Conservation (phyloP, 1,284 basidiomycete species). For the Gymnopus androsaceus region DNA sequence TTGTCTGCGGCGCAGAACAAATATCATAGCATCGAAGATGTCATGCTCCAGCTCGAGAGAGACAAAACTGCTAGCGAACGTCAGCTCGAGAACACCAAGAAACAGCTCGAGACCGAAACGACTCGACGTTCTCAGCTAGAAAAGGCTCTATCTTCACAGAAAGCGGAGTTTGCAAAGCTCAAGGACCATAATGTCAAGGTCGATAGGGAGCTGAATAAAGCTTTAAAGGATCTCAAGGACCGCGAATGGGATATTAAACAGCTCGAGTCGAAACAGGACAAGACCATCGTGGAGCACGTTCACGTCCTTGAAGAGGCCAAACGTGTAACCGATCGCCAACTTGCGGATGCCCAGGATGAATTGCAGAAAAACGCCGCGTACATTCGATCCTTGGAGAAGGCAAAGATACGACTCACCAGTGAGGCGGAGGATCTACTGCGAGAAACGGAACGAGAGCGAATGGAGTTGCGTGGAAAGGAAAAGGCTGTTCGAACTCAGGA, state of each 20-base stretch:
- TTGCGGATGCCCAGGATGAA: conserved; percentile 80
- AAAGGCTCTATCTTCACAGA: conserved; percentile 63
- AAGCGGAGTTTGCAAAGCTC: conserved; percentile 67
- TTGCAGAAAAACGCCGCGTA: conserved; percentile 74
- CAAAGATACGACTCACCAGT: conserved; percentile 71
- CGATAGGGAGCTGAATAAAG: conserved; percentile 81
- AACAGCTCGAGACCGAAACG: conserved; percentile 71
- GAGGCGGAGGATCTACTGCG: conserved; percentile 87
- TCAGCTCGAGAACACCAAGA: conserved; percentile 68
- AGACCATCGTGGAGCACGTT: conserved; percentile 98
- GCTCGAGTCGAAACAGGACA: conserved; percentile 87
- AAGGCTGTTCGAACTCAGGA: conserved; percentile 61
- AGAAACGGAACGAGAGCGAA: conserved; percentile 75
- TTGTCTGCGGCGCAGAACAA: conserved; percentile 72
- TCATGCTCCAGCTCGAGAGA: conserved; percentile 79
- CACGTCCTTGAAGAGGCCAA: conserved; percentile 98
- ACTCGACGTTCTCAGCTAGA: conserved; percentile 76
- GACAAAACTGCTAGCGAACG: conserved; percentile 77
- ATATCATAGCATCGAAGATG: conserved; percentile 86
- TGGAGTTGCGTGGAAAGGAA: conserved; percentile 67
- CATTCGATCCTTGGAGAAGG: conserved; percentile 83
- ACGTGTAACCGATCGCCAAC: conserved; percentile 91
- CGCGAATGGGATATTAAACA: conserved; percentile 88
- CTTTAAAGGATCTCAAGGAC: conserved; percentile 76
- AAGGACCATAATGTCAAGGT: conserved; percentile 75